Evolutionary conservation across 1,284 basidiomycete genomes (phyloP).

Genomic region (Naganishia liquefaciens): DNA sequence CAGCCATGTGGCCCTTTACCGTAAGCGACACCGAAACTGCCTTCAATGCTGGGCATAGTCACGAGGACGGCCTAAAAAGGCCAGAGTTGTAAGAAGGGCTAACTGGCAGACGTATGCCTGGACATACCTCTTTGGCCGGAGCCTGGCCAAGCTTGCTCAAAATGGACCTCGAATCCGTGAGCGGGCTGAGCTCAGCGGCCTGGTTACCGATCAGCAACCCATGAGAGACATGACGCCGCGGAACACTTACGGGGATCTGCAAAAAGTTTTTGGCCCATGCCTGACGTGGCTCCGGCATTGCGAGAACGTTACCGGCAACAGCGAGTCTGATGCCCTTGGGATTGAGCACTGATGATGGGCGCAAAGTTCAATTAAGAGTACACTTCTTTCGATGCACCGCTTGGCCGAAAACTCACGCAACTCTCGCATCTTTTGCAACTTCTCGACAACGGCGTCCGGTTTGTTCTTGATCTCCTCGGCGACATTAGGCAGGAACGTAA

Average conservation of each 20-base stretch:
- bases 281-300: slow-evolving; percentile 69
- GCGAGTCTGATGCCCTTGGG: slow-evolving; percentile 82
- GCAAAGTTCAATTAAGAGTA: background rate
- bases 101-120: background rate
- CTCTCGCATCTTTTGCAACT: slow-evolving; percentile 71
- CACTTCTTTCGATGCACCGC: no score
- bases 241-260: slow-evolving; percentile 70
- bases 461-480: slow-evolving; percentile 71
- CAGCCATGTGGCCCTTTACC: slow-evolving; percentile 76
- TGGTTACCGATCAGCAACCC: slow-evolving; percentile 40
- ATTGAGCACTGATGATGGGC: slow-evolving; percentile 3
- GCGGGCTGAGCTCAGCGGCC: slow-evolving; percentile 64
- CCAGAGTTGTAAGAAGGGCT: slow-evolving; percentile 4
- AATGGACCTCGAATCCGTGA: slow-evolving; percentile 69
- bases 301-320: slow-evolving; percentile 80
- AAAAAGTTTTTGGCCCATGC: slow-evolving; percentile 71
- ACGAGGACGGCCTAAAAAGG: slow-evolving; percentile 73
- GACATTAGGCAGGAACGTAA: slow-evolving; percentile 77
- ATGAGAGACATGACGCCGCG: slow-evolving; percentile 59
- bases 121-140: slow-evolving; percentile 67
- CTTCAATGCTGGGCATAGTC: slow-evolving; percentile 90
- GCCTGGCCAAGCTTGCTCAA: slow-evolving; percentile 73
- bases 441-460: slow-evolving; percentile 69
- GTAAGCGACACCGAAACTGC: slow-evolving; percentile 79
- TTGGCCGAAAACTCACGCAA: slow-evolving; percentile 60